These are phyloP conservation scores for Pogostemon cablin DNA, from an alignment of 257 asterid species.

Conservation along the genomic window DNA sequence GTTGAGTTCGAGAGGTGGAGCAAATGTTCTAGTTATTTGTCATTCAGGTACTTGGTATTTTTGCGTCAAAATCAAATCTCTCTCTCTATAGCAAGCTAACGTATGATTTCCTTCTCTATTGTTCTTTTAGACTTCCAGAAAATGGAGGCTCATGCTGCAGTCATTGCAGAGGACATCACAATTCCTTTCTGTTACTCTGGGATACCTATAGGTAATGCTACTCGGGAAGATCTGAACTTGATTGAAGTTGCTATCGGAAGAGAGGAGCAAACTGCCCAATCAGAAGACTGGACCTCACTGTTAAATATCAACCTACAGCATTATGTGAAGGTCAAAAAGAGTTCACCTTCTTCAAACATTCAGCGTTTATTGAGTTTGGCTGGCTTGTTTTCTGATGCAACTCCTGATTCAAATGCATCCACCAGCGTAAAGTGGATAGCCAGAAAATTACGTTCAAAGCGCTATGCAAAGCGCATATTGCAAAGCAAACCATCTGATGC, in stretches of 20 bases:
- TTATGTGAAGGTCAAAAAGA: conserved; percentile 64
- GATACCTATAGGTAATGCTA: conserved; percentile 57
- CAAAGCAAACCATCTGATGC: conserved; percentile 38
- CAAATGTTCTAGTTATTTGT: conserved; percentile 84
- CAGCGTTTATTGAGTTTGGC: conserved; percentile 64
- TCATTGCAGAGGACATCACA: conserved; percentile 71
- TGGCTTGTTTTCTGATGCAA: conserved; percentile 54
- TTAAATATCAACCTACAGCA: conserved; percentile 71
- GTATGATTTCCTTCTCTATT: conserved; percentile 28
- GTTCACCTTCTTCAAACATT: conserved; percentile 50
- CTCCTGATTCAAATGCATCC: conserved; percentile 41
- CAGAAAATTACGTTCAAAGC: conserved; percentile 77
- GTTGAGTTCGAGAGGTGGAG: conserved; percentile 77
- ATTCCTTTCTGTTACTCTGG: conserved; percentile 60
- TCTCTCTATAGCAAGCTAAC: not conserved
- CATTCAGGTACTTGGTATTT: conserved; percentile 76
- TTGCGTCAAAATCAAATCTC: conserved; percentile 16
- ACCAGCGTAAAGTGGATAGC: conserved; percentile 63
- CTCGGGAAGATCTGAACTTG: conserved; percentile 67
- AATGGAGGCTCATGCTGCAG: conserved; percentile 76
- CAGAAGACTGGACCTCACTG: conserved; percentile 80
- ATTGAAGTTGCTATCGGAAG: conserved; percentile 70
- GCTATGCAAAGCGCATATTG: conserved; percentile 38
- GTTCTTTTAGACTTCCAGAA: conserved; percentile 69
- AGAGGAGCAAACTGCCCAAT: conserved; percentile 51